phyloP scores from a whole-genome alignment of 345 rosid genomes.

The Carallia pectinifolia region DNA sequence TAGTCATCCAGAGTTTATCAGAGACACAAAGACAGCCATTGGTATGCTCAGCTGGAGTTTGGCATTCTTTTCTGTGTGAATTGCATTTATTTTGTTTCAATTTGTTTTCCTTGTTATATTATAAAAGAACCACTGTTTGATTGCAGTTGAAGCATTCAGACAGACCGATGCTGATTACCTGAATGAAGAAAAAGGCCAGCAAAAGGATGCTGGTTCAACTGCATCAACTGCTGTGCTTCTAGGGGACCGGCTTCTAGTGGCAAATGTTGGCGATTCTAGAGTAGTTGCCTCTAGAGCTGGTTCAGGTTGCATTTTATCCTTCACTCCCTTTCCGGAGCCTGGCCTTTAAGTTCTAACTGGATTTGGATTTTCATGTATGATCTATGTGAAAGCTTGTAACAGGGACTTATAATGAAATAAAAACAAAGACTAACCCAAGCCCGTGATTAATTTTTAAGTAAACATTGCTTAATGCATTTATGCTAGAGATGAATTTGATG shows the following conservation, averaged over 20 bases:
- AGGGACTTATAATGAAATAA: neutral
- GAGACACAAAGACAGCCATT: constrained; percentile 43
- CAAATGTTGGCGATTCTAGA: constrained; percentile 71
- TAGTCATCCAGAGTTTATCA: constrained; percentile 41
- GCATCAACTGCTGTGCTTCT: constrained; percentile 53
- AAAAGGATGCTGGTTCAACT: constrained; percentile 57
- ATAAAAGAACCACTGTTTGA: constrained; percentile 1
- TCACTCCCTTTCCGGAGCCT: neutral
- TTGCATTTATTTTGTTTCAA: neutral
- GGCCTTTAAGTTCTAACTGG: neutral
- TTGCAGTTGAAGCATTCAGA: constrained; percentile 46
- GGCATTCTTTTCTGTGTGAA: neutral
- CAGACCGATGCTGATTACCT: constrained; percentile 47
- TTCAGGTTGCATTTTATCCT: constrained; percentile 34
- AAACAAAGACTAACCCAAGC: neutral
- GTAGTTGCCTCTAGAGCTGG: constrained; percentile 53
- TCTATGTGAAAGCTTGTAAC: neutral
- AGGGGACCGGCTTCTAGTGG: constrained; percentile 50
- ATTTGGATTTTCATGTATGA: neutral
- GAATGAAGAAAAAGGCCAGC: constrained; percentile 38
- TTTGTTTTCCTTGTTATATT: neutral
- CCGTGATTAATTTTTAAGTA: neutral
- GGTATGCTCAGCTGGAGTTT: constrained; percentile 29
- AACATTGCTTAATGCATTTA: neutral
- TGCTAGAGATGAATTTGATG: neutral